Conservation (phyloP, 2,329 filamentous ascomycete species). For the Fusarium nisikadoi region DNA sequence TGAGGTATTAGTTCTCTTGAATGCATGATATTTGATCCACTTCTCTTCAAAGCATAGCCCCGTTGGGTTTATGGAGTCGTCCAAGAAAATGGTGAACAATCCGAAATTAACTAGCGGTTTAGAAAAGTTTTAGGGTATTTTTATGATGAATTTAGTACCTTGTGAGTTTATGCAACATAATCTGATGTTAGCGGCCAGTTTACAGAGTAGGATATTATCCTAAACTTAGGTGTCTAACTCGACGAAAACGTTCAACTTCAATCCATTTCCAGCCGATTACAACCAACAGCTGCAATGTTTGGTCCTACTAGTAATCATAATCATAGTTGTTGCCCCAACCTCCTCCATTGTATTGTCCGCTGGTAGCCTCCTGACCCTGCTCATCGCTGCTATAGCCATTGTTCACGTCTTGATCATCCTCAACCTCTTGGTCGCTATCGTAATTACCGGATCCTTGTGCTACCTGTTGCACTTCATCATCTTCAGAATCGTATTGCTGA, state of each 20-base stretch:
- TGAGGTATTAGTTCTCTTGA: constrained; percentile 26
- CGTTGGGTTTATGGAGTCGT: constrained; percentile 4
- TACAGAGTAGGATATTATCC: background rate
- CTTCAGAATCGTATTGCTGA: background rate
- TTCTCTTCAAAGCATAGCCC: constrained; percentile 3
- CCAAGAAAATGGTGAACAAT: background rate
- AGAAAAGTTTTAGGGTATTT: background rate
- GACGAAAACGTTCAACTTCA: background rate
- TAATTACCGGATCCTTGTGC: background rate
- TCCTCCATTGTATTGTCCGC: background rate
- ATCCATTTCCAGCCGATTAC: background rate
- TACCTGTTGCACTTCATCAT: background rate
- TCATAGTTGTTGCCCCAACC: background rate
- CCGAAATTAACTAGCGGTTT: background rate
- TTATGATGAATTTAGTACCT: background rate
- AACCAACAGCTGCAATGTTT: background rate
- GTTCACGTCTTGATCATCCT: background rate
- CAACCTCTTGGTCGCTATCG: background rate
- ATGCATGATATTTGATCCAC: constrained; percentile 29
- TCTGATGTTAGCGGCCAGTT: background rate
- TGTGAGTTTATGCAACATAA: background rate
- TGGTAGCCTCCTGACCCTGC: background rate
- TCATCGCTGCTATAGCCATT: background rate
- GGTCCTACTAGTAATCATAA: background rate
- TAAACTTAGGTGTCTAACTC: background rate